A percentile compares a stretch with the other conserved stretches of the same genome.
Conservation (phyloP, 2,329 filamentous ascomycete genomes). For the Neopestalotiopsis rosae region DNA sequence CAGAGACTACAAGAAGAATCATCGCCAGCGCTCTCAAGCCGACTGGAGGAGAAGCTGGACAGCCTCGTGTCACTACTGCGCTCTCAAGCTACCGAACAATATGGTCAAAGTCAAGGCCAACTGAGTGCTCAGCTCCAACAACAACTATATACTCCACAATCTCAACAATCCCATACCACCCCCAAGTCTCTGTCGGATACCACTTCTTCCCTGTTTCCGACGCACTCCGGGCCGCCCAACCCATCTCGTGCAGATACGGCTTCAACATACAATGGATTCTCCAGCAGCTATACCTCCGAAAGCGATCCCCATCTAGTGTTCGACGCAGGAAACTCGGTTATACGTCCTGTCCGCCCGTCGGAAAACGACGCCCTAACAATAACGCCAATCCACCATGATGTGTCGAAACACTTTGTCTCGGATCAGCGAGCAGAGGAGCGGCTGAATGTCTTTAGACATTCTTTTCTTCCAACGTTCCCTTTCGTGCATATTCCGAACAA, state of each 20-base stretch:
- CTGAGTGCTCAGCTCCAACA: not conserved
- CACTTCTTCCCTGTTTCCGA: not conserved
- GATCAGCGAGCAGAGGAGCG: constrained; percentile 24
- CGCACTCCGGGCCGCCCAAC: not conserved
- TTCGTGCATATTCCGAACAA: constrained; percentile 24
- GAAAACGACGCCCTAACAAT: not conserved
- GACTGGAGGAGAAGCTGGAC: constrained; percentile 36
- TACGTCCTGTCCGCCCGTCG: constrained; percentile 22
- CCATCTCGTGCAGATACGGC: not conserved
- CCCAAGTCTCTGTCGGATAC: constrained; percentile 11
- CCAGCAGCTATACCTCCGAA: not conserved
- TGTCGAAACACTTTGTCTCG: constrained; percentile 21
- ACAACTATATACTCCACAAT: no score
- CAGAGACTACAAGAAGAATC: not conserved
- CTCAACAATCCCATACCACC: not conserved
- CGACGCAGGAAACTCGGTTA: constrained; percentile 22
- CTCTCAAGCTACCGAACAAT: constrained; percentile 29
- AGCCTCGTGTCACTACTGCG: constrained; percentile 34
- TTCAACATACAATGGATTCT: not conserved
- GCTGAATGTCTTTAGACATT: constrained; percentile 10
- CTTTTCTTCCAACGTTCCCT: constrained; percentile 19
- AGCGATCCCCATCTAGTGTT: constrained; percentile 25
- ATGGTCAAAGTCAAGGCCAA: constrained; percentile 24
- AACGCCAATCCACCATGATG: constrained; percentile 23
- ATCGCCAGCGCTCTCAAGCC: not conserved